Percentiles rank a stretch among this genome's conserved stretches.
These are phyloP conservation scores for Noccaea bulbosa DNA, from an alignment of 345 rosid genomes.

Conservation along the genomic window DNA sequence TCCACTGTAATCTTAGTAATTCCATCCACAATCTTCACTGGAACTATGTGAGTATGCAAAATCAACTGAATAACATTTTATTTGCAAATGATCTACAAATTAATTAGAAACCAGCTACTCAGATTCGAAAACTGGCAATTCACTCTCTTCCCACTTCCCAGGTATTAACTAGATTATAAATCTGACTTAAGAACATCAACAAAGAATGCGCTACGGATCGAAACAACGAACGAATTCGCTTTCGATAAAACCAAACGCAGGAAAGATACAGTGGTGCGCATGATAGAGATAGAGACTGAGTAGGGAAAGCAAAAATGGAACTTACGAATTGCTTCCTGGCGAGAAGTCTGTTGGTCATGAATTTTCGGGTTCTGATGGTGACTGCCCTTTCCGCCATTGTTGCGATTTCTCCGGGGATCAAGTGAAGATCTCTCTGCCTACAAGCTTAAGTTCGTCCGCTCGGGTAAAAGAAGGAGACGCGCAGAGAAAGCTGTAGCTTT, in stretches of 20 bases:
- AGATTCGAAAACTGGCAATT: constrained; percentile 1
- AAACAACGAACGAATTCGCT: background rate
- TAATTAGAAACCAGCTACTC: background rate
- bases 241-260: background rate
- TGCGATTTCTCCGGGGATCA: constrained; percentile 28
- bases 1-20: background rate
- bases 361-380: constrained; percentile 84
- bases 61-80: background rate
- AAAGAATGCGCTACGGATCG: background rate
- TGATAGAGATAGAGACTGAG: background rate
- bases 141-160: background rate
- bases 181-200: background rate
- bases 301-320: background rate
- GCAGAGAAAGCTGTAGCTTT: background rate
- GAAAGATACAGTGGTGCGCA: background rate
- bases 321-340: constrained; percentile 98
- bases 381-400: constrained; percentile 91
- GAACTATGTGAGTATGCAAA: background rate
- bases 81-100: background rate
- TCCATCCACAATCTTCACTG: background rate
- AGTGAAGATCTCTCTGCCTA: constrained; percentile 28
- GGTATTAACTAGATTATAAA: background rate
- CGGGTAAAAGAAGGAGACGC: constrained; percentile 20
- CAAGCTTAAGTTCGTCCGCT: constrained; percentile 41
- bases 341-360: constrained; percentile 98